These are phyloP conservation scores for Trichosporon coremiiforme DNA, from an alignment of 1,284 basidiomycete genomes.

Conservation along the genomic window DNA sequence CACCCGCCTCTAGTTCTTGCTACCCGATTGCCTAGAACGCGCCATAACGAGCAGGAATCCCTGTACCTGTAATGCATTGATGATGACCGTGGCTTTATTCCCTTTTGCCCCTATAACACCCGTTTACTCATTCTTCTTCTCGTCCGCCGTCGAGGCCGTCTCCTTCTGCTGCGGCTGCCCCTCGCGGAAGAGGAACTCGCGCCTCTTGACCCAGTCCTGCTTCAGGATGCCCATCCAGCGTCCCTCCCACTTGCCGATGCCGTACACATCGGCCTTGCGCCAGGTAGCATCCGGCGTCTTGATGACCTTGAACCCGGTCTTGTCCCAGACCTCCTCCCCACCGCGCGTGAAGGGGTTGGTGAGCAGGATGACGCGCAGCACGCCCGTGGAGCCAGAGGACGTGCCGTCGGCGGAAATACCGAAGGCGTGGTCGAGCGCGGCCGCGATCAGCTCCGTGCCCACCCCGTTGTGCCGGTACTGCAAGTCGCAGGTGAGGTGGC, in stretches of 20 bases:
- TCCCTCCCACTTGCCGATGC: conserved; percentile 30
- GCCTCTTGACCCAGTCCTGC: conserved; percentile 14
- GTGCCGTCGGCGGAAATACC: conserved; percentile 20
- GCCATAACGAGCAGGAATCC: conserved; percentile 17
- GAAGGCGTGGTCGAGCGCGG: conserved; percentile 66
- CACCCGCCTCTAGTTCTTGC: neutral
- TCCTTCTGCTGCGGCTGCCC: conserved; percentile 19
- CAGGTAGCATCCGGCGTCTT: neutral
- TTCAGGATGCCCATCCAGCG: conserved; percentile 30
- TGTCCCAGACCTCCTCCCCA: conserved; percentile 56
- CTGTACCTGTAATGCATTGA: conserved; percentile 19
- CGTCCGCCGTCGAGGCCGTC: neutral
- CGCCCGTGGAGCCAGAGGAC: neutral
- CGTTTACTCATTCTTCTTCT: neutral
- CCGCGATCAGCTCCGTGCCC: conserved; percentile 67
- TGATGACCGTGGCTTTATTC: neutral
- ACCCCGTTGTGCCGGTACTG: conserved; percentile 63
- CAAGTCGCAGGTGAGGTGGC: conserved; percentile 74
- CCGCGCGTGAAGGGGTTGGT: conserved; percentile 61
- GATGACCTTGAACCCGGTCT: conserved; percentile 60
- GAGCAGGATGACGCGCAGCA: conserved; percentile 58
- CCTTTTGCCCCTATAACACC: too few relatives aligned
- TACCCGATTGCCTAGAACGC: neutral
- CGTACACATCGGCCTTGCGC: conserved; percentile 20
- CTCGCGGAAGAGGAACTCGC: conserved; percentile 15